phyloP scores from a whole-genome alignment of 164 flowering plant species.

The Vitis vinifera region DNA sequence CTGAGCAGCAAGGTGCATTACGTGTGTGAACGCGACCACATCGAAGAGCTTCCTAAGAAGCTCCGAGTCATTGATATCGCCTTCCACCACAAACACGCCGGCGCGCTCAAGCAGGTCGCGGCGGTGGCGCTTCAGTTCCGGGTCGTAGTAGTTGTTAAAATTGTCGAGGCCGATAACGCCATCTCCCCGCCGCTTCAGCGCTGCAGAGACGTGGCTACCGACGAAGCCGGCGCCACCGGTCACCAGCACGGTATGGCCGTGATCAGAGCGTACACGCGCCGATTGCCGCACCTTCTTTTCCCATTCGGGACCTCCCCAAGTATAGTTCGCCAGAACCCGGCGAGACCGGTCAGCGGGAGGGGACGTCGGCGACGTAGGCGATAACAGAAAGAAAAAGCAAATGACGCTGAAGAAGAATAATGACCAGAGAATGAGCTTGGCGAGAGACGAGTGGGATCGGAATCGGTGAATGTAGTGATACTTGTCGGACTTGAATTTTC shows the following conservation, averaged over 20 bases:
- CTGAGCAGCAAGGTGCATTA: slow-evolving; percentile 90
- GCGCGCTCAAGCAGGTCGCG: slow-evolving; percentile 48
- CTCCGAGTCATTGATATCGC: slow-evolving; percentile 64
- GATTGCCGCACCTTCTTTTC: slow-evolving; percentile 67
- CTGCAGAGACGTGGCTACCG: slow-evolving; percentile 26
- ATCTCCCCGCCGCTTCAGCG: slow-evolving; percentile 28
- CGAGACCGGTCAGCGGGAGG: slow-evolving; percentile 8
- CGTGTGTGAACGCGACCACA: slow-evolving; percentile 71
- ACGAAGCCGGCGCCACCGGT: slow-evolving; percentile 56
- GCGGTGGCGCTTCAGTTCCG: slow-evolving; percentile 39
- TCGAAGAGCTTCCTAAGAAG: slow-evolving; percentile 63
- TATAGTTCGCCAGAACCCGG: slow-evolving; percentile 19
- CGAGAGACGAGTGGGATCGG: not conserved
- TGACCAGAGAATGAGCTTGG: slow-evolving; percentile 22
- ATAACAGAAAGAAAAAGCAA: slow-evolving; percentile 20
- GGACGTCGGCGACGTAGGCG: slow-evolving; percentile 15
- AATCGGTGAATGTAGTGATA: not conserved
- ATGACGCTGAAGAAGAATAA: slow-evolving; percentile 23
- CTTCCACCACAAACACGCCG: slow-evolving; percentile 79
- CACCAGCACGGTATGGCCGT: slow-evolving; percentile 63
- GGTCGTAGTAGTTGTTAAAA: slow-evolving; percentile 27
- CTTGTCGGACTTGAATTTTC: slow-evolving; percentile 28
- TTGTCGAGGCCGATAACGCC: slow-evolving; percentile 28
- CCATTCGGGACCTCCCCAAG: slow-evolving; percentile 57
- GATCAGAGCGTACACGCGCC: slow-evolving; percentile 40